phyloP scores from a whole-genome alignment of 2,329 filamentous ascomycete species.

The Fusarium dimerum region DNA sequence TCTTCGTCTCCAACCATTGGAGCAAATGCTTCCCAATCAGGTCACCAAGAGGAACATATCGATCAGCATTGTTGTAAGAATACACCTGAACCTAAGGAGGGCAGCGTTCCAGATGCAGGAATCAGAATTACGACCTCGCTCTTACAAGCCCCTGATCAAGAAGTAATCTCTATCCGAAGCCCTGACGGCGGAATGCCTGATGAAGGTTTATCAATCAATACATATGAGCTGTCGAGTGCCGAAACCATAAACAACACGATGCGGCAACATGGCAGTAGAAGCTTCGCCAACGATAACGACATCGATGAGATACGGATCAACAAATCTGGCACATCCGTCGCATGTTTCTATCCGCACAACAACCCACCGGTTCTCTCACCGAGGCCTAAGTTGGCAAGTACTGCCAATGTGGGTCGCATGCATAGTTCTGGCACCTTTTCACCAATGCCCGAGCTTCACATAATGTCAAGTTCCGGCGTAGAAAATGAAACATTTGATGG shows the following conservation, averaged over 20 bases:
- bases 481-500: not conserved
- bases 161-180: not conserved
- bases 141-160: not conserved
- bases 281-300: not conserved
- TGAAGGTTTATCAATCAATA: not conserved
- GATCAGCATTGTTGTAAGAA: not conserved
- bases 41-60: not conserved
- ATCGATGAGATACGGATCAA: not conserved
- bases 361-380: too few species aligned
- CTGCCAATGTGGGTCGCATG: too few species aligned
- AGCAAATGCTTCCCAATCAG: not conserved
- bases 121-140: not conserved
- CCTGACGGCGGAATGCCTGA: constrained; percentile 2
- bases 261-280: constrained; percentile 2
- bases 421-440: too few species aligned
- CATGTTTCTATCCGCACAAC: too few species aligned
- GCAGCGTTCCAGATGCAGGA: not conserved
- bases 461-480: not conserved
- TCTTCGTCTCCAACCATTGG: not conserved
- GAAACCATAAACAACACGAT: not conserved
- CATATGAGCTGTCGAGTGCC: not conserved
- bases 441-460: too few species aligned
- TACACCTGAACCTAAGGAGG: not conserved
- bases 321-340: not conserved
- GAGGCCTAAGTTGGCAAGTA: too few species aligned